Evolutionary conservation across 169 alveolate genomes (phyloP), one percentile per base, ranked within the genome.

Genomic region (Hepatocystis sp.): DNA sequence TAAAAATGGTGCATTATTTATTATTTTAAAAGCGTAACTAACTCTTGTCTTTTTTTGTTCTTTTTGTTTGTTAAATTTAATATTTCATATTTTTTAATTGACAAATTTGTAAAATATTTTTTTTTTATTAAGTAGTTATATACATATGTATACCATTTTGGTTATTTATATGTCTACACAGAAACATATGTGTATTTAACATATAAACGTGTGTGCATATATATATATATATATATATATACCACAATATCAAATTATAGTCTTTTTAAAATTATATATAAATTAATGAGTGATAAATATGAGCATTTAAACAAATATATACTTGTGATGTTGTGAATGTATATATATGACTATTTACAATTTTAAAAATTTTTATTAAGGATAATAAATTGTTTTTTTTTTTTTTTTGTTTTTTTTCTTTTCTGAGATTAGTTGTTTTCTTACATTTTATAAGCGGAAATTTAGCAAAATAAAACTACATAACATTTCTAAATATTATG

Each of bases 41-140:
- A n/a, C n/a, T n/a, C n/a, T n/a, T n/a, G n/a, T n/a, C n/a, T 53
- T 34, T 17, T 34, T 40, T 21, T 67, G 51, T 67, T 36, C 53
- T 52, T 67, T 52, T 52, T 67, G 51, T 23, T 27, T 30, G 44
- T n/a, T 7, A 47, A 65, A n/a, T 65, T 46, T 51, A 67, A 52
- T 56, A 44, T 67, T 56, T 34, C 44, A 44, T 67, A 67, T 67
- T 60, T 67, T 67, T 67, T 67, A 52, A 67, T 67, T 51, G 67
- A 67, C 66, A 67, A 67, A 51, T 67, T 67, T 10, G 66, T 42
- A 52, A 32, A 52, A 19, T 60, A 32, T 28, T 52, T 49, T 5
- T 13, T 52, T 42, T 67, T 67, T 67, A 67, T 67, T 67, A 8
- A 51, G 53, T 28, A 27, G 25, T 30, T 42, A 67, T 21, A 44